These are phyloP conservation scores for Crithidia mellificae DNA, from an alignment of 208 protist species.

Conservation along the genomic window DNA sequence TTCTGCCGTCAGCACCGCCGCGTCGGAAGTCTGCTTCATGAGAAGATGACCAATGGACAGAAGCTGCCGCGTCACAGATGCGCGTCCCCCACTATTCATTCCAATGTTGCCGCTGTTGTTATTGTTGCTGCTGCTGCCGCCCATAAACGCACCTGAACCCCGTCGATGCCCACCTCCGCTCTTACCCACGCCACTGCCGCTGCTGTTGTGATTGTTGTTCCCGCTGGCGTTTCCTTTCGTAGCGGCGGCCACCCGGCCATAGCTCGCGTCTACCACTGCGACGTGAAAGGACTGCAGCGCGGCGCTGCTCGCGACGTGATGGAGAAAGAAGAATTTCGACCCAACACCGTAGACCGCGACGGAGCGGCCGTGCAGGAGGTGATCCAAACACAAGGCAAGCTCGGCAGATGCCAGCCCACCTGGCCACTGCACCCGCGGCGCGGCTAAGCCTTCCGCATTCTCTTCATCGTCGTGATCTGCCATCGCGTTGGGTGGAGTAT, in stretches of 20 bases:
- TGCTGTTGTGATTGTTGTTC: constrained; percentile 20
- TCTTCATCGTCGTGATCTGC: too few species aligned
- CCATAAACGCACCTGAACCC: too few species aligned
- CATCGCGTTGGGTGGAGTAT: too few species aligned
- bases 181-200: not conserved
- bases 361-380: constrained; percentile 73
- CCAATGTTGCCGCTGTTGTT: too few species aligned
- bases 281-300: constrained; percentile 42
- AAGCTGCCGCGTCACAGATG: constrained; percentile 4
- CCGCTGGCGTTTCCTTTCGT: not conserved
- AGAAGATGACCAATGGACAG: not conserved
- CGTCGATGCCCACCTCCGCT: not conserved
- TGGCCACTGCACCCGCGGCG: constrained; percentile 44
- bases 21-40: not conserved
- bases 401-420: constrained; percentile 55
- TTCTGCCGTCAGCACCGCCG: not conserved
- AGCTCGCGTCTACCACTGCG: constrained; percentile 51
- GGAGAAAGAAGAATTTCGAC: constrained; percentile 82
- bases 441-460: not conserved
- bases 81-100: too few species aligned
- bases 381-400: constrained; percentile 65
- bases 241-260: constrained; percentile 4
- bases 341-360: constrained; percentile 77
- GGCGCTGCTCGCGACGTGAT: constrained; percentile 64
- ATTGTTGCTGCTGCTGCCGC: too few species aligned